These are phyloP conservation scores for Cinchona pubescens DNA, from an alignment of 257 asterid species.

Conservation along the genomic window DNA sequence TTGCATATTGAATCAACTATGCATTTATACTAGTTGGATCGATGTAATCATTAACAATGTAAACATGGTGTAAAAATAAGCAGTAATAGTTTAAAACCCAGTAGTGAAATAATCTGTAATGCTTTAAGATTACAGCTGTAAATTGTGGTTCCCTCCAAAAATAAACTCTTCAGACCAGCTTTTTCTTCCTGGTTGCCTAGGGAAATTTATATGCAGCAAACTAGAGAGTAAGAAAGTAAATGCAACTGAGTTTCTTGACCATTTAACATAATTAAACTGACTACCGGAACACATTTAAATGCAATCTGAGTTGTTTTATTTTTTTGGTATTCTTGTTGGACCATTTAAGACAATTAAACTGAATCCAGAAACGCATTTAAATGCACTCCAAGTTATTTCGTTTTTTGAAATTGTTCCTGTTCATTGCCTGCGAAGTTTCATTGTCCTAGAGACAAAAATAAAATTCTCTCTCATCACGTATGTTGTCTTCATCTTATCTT, in stretches of 20 bases:
- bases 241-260: neutral
- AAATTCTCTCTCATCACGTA: neutral
- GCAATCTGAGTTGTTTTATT: no score
- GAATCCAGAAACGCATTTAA: neutral
- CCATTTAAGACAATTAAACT: neutral
- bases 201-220: neutral
- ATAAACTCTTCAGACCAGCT: neutral
- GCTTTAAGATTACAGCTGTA: neutral
- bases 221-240: neutral
- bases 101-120: neutral
- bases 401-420: neutral
- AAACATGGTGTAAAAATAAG: neutral
- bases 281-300: no score
- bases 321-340: no score
- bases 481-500: neutral
- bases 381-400: neutral
- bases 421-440: neutral
- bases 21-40: no score
- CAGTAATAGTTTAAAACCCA: neutral
- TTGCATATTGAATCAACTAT: neutral
- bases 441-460: neutral
- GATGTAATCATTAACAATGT: neutral
- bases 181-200: slow-evolving; percentile 7
- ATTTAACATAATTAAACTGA: no score
- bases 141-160: neutral